These are phyloP conservation scores for Prunus mongolica DNA, from an alignment of 306 rosid species.

Conservation along the genomic window DNA sequence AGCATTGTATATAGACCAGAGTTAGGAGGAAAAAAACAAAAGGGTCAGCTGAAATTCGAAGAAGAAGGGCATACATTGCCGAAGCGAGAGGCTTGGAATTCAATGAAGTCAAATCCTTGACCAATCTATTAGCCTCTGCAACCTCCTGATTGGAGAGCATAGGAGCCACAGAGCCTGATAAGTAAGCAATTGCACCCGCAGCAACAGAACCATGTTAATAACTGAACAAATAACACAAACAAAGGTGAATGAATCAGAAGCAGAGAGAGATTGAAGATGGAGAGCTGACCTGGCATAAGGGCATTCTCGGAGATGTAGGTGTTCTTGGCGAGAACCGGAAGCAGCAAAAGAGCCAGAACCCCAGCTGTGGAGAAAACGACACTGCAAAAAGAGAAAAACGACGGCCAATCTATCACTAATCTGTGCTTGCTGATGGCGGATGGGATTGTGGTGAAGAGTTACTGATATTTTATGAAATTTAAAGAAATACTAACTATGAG, in stretches of 20 bases:
- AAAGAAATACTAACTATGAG: not conserved
- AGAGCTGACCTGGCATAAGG: slow-evolving; percentile 76
- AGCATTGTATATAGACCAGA: not conserved
- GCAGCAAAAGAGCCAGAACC: slow-evolving; percentile 68
- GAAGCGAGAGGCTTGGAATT: slow-evolving; percentile 28
- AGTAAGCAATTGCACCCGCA: not conserved
- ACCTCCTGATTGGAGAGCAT: slow-evolving; percentile 71
- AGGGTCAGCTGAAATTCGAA: not conserved
- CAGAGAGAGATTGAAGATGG: not conserved
- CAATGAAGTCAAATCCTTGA: slow-evolving; percentile 48
- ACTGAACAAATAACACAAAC: not conserved
- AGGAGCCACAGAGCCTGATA: slow-evolving; percentile 66
- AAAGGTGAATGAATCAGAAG: not conserved
- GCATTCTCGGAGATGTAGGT: slow-evolving; percentile 93
- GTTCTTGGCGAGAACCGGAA: slow-evolving; percentile 84
- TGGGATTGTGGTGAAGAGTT: no score
- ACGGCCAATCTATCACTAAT: not conserved
- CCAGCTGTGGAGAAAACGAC: slow-evolving; percentile 65
- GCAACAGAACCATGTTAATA: not conserved
- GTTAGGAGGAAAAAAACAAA: no score
- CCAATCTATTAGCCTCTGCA: slow-evolving; percentile 55
- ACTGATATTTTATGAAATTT: not conserved
- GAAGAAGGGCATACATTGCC: slow-evolving; percentile 36
- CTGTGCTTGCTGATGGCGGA: not conserved
- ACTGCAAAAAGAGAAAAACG: slow-evolving; percentile 32